Evolutionary conservation across 1,284 basidiomycete species (phyloP).

Genomic region (Cystobasidiaceae sp.): DNA sequence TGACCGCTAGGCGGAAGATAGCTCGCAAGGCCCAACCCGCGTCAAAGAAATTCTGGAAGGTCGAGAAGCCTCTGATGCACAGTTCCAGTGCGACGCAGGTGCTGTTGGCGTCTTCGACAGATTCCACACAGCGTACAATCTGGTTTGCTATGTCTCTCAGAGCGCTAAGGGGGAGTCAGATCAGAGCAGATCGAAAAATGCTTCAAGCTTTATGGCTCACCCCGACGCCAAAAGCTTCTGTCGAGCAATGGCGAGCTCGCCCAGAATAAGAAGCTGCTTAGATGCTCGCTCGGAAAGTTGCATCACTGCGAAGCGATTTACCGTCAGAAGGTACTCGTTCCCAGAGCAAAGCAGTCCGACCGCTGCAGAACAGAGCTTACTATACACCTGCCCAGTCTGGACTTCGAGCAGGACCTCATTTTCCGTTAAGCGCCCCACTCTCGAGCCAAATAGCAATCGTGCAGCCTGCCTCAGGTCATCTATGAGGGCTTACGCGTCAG

Average conservation of each 20-base stretch:
- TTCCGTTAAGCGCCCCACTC: constrained; percentile 61
- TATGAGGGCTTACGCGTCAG: constrained; percentile 23
- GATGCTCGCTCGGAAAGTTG: constrained; percentile 57
- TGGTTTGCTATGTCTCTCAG: constrained; percentile 80
- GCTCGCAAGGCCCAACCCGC: constrained; percentile 81
- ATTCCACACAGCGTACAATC: constrained; percentile 67
- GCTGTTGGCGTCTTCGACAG: constrained; percentile 58
- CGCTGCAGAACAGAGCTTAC: constrained; percentile 11
- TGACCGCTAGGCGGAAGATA: constrained; percentile 73
- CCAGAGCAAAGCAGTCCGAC: constrained; percentile 47
- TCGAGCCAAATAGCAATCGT: constrained; percentile 67
- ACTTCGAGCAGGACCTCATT: constrained; percentile 59
- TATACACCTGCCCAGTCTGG: constrained; percentile 35
- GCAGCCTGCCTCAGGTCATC: constrained; percentile 71
- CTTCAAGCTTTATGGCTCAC: constrained; percentile 49
- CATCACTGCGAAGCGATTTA: constrained; percentile 53
- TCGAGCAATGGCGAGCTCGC: constrained; percentile 74
- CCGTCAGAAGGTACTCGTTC: not conserved
- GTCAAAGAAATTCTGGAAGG: constrained; percentile 92
- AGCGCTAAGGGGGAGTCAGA: constrained; percentile 53
- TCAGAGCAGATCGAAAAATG: not conserved
- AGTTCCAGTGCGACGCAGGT: constrained; percentile 78
- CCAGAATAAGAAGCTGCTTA: constrained; percentile 70
- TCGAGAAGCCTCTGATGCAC: constrained; percentile 78
- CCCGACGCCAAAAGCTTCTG: constrained; percentile 68